Evolutionary conservation across 106 monocot genomes (phyloP).

Genomic region (Allium fistulosum): DNA sequence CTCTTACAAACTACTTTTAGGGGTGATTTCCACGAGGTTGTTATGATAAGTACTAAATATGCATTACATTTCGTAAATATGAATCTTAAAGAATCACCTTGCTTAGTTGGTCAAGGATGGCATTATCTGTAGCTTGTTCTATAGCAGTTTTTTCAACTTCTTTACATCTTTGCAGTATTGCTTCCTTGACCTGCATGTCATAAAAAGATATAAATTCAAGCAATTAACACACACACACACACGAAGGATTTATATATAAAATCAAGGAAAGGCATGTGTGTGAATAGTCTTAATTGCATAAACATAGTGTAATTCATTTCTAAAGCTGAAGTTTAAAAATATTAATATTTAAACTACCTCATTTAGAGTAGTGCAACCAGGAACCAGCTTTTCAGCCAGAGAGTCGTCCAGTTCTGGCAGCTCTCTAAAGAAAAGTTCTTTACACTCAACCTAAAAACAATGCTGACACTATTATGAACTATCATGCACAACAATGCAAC

Average conservation of each 20-base stretch:
- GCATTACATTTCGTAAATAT: no score
- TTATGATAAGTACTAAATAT: no score
- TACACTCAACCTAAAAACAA: slow-evolving; percentile 64
- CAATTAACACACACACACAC: no score
- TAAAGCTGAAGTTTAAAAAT: no score
- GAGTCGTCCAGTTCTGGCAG: slow-evolving; percentile 78
- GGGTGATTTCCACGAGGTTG: no score
- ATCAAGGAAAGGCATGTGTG: background rate
- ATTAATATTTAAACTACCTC: slow-evolving; percentile 33
- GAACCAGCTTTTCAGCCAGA: slow-evolving; percentile 79
- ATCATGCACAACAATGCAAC: background rate
- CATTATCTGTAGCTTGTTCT: slow-evolving; percentile 99
- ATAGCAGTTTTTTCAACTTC: slow-evolving; percentile 85
- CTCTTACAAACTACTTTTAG: no score
- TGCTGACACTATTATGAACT: slow-evolving; percentile 3
- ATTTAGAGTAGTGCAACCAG: slow-evolving; percentile 68
- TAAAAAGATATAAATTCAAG: no score
- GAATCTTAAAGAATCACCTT: slow-evolving; percentile 35
- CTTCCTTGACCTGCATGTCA: slow-evolving; percentile 58
- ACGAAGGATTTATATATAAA: background rate
- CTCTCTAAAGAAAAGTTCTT: slow-evolving; percentile 92
- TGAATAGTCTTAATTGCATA: background rate
- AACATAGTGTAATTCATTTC: background rate
- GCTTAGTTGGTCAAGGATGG: slow-evolving; percentile 77
- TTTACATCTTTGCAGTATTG: slow-evolving; percentile 75